phyloP scores from a whole-genome alignment of 768 basidiomycete genomes.

The Pulveroboletus ravenelii region DNA sequence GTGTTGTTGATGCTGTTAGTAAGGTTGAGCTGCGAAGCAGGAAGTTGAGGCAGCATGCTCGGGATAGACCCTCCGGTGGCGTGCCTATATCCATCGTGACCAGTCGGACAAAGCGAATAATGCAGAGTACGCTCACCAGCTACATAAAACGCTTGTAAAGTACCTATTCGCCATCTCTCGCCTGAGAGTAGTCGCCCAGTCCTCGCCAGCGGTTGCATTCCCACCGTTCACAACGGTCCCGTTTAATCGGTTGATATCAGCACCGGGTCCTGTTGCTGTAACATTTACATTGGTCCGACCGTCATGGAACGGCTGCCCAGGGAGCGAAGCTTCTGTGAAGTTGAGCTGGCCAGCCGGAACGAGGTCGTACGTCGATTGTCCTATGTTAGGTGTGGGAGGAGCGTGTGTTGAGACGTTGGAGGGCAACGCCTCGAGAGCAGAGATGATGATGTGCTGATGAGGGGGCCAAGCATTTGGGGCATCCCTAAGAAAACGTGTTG shows the following conservation, averaged over 20 bases:
- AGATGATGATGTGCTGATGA: slow-evolving; percentile 74
- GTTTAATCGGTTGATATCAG: slow-evolving; percentile 56
- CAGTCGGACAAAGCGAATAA: background rate
- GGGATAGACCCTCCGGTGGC: slow-evolving; percentile 86
- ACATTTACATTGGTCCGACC: slow-evolving; percentile 36
- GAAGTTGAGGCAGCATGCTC: slow-evolving; percentile 61
- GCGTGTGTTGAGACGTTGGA: slow-evolving; percentile 57
- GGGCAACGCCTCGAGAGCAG: slow-evolving; percentile 73
- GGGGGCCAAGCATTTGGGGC: slow-evolving; percentile 89
- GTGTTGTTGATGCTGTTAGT: slow-evolving; percentile 62
- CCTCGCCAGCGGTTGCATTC: slow-evolving; percentile 54
- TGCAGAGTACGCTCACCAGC: slow-evolving; percentile 53
- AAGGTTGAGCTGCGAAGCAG: slow-evolving; percentile 64
- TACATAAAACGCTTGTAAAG: slow-evolving; percentile 76
- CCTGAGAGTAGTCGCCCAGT: slow-evolving; percentile 58
- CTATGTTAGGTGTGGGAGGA: slow-evolving; percentile 46
- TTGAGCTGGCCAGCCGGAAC: slow-evolving; percentile 81
- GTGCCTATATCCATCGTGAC: slow-evolving; percentile 43
- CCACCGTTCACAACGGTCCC: slow-evolving; percentile 66
- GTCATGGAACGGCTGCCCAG: slow-evolving; percentile 53
- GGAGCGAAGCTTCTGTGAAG: slow-evolving; percentile 64
- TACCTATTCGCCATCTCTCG: slow-evolving; percentile 85
- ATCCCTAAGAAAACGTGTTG: slow-evolving; percentile 45
- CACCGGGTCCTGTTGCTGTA: slow-evolving; percentile 46
- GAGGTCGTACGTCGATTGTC: slow-evolving; percentile 60